Evolutionary conservation across 2,329 filamentous ascomycete species (phyloP), one percentile per base, ranked within the genome.

Genomic region (Penicillium sp.): DNA sequence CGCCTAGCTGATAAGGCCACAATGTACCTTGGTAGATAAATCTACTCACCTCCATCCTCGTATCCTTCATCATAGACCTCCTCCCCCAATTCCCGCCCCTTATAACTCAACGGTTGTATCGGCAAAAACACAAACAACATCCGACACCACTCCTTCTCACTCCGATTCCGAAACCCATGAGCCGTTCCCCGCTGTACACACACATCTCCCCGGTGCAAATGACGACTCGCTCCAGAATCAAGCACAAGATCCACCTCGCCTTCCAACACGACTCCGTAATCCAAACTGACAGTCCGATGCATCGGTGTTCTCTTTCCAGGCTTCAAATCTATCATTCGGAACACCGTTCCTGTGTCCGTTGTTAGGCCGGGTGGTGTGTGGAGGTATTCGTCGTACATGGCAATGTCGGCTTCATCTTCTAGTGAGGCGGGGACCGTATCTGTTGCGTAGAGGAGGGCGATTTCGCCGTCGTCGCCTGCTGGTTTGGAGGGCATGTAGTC

Each of bases 21-120:
- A n/a, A n/a, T n/a, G n/a, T n/a, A n/a, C n/a, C n/a, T n/a, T n/a
- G n/a, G n/a, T 15, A 15, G 1, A 6, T 6, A 12, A 5, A 12
- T 3, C 18, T n/a, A 49, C 37, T 51, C 49, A 33, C 18, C 31
- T 1, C 29, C 55, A 5, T 56, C 43, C 18, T 67, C 62, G 56
- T 63, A 68, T 2, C 49, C 55, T 35, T 66, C 64, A 51, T 67
- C 60, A 52, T 72, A 70, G 25, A 69, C 59, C 47, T 70, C 69
- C 18, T 83, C 80, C 25, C 81, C 78, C 66, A 87, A 66, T 63
- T 86, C 83, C 59, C 79, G 77, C 15, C 69, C 72, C 11, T 86
- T 73, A 44, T 79, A 73, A 2, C 35, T 62, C 47, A 71, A 26
- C 35, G 62, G 62, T 25, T 65, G 49, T 58, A 70, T 69, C 7